These are phyloP conservation scores for Xylaria sp. DNA, from an alignment of 2,329 filamentous ascomycete species.

Conservation along the genomic window DNA sequence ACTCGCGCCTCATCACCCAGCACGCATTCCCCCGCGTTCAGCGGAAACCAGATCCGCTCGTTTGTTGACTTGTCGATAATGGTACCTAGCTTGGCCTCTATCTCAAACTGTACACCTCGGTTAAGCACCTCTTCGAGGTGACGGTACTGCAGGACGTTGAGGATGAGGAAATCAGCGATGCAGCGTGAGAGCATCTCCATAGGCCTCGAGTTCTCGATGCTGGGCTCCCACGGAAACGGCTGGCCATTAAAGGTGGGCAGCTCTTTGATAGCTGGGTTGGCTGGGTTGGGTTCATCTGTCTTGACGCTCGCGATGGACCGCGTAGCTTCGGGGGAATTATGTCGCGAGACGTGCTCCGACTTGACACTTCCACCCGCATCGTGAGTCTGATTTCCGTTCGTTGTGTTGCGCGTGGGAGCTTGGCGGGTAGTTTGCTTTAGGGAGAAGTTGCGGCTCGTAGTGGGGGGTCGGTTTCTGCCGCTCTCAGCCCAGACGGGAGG, in stretches of 20 bases:
- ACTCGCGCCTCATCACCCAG: conserved; percentile 63
- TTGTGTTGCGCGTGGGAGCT: conserved; percentile 7
- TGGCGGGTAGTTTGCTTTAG: conserved; percentile 39
- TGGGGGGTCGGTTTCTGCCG: conserved; percentile 39
- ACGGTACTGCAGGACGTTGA: conserved; percentile 68
- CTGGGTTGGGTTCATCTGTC: conserved; percentile 26
- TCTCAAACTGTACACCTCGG: conserved; percentile 77
- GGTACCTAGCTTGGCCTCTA: conserved; percentile 90
- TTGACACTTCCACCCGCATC: conserved; percentile 28
- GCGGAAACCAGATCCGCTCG: conserved; percentile 66
- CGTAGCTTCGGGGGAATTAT: conserved; percentile 51
- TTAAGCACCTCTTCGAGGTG: conserved; percentile 65
- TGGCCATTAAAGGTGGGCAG: conserved; percentile 29
- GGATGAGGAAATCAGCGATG: conserved; percentile 81
- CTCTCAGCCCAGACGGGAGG: conserved; percentile 55
- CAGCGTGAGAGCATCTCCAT: conserved; percentile 74
- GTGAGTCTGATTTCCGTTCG: conserved; percentile 31
- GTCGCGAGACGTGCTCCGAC: conserved; percentile 44
- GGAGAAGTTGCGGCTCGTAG: conserved; percentile 48
- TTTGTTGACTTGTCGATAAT: conserved; percentile 75
- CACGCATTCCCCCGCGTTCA: conserved; percentile 69
- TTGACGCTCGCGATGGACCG: conserved; percentile 36
- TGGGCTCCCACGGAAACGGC: conserved; percentile 60
- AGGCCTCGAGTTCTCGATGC: conserved; percentile 71
- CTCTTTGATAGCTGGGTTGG: conserved; percentile 21